phyloP scores from a whole-genome alignment of 192 early-diverging fungal genomes.

The Mortierella claussenii region DNA sequence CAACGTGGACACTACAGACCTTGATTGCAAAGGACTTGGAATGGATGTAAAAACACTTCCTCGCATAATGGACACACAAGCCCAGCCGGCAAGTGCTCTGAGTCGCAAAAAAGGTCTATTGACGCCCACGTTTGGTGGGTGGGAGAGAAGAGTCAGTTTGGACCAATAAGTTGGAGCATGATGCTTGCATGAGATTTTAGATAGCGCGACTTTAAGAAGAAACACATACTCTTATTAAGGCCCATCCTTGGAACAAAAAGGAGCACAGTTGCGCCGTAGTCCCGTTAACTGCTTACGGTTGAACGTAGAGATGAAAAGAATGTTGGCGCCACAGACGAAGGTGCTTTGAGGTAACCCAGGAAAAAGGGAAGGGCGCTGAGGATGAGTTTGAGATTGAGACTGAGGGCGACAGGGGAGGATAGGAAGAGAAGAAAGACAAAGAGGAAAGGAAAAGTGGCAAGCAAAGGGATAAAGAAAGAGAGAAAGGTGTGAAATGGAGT shows the following conservation, averaged over 20 bases:
- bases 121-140: no score
- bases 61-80: conserved; percentile 15
- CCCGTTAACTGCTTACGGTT: no score
- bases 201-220: no score
- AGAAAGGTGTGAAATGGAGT: not conserved
- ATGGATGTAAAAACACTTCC: conserved; percentile 17
- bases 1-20: no score
- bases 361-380: no score
- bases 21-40: conserved; percentile 18
- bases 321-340: no score
- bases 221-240: conserved; percentile 23
- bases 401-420: not conserved
- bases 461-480: not conserved
- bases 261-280: no score
- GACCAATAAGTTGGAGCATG: no score
- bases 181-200: no score
- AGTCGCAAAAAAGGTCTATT: conserved; percentile 11
- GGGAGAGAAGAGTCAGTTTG: no score
- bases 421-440: conserved; percentile 3
- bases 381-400: no score
- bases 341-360: no score
- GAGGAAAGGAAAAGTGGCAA: not conserved
- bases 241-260: conserved; percentile 18
- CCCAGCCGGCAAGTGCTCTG: conserved; percentile 12
- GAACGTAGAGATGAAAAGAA: not conserved